phyloP scores from a whole-genome alignment of 2,329 filamentous ascomycete species.

The Cercospora zeina region DNA sequence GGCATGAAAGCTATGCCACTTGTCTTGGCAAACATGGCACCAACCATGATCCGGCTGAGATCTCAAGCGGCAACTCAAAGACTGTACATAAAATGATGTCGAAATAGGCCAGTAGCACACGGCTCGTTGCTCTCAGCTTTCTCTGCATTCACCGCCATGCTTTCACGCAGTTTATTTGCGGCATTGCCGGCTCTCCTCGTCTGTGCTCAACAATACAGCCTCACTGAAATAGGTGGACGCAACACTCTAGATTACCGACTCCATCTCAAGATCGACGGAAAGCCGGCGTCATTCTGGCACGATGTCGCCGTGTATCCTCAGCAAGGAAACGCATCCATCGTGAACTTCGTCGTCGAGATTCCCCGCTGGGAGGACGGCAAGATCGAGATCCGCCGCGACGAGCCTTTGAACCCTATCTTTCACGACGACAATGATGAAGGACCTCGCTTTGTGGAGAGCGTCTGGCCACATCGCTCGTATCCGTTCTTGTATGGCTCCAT shows the following conservation, averaged over 20 bases:
- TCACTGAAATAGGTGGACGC: conserved; percentile 7
- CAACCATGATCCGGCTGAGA: neutral
- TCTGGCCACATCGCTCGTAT: conserved; percentile 11
- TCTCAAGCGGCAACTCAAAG: neutral
- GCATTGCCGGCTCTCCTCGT: conserved; percentile 1
- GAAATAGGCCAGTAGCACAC: neutral
- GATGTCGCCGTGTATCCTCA: conserved; percentile 2
- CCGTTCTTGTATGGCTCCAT: conserved; percentile 12
- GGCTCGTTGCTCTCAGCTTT: neutral
- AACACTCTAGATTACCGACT: conserved; percentile 2
- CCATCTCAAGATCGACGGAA: conserved; percentile 3
- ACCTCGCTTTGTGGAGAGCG: conserved; percentile 4
- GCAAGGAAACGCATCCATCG: neutral
- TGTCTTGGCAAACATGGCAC: conserved; percentile 1
- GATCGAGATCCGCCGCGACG: conserved; percentile 10
- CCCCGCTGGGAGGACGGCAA: conserved; percentile 10
- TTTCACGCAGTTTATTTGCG: neutral
- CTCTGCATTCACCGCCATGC: neutral
- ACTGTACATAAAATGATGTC: neutral
- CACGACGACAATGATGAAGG: conserved; percentile 12
- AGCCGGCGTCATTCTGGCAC: conserved; percentile 11
- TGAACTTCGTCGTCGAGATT: conserved; percentile 9
- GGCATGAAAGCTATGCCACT: neutral
- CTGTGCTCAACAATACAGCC: conserved; percentile 10
- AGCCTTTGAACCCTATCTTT: conserved; percentile 9